Base-by-base conservation (phyloP, 2,329 filamentous ascomycete species). In the Aspergillus persii region DNA sequence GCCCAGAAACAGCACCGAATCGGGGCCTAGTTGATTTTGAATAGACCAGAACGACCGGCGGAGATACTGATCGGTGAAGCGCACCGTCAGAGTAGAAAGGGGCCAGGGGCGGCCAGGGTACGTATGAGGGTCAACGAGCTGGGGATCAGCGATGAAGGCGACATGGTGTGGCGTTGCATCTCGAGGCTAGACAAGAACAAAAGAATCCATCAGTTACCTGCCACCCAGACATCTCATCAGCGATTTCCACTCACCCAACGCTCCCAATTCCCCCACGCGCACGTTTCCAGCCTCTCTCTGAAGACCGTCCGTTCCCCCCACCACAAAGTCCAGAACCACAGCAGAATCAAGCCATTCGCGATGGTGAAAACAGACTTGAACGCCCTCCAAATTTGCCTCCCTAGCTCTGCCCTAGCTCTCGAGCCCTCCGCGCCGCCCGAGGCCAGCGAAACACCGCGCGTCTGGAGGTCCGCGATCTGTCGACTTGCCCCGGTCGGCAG, bases 111-210 rank as follows among this genome's bases (percentile, higher is more conserved):
- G 87, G 66, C 89, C 92, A 2, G 92, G 91, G 70, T 97, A 97
- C n/a, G 92, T 96, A 75, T 97, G 91, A 56, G 92, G 91, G 75
- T 97, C 93, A 70, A 95, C 92, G 59, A 97, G 84, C 74, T 97
- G 93, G 48, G 93, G 93, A 71, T 97, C 93, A 61, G 93, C 92
- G 65, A 97, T 83, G 72, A 97, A 88, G 67, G 91, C 82, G 66
- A 96, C 83, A 71, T 88, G 91, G 74, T 98, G 93, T 30, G 95
- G 95, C 36, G 84, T 86, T 53, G 93, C 89, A 66, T 83, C 86
- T 68, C 84, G 77, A 55, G 92, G 91, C 95, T 96, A 70, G 41
- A 57, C 41, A 58, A 33, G 46, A 53, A 46, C 61, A 50, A 8
- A 51, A 6, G 12, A 9, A 48, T 23, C 7, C 31, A 33, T 30